Evolutionary conservation across 2,329 filamentous ascomycete genomes (phyloP).

Genomic region (Alternaria conjuncta): DNA sequence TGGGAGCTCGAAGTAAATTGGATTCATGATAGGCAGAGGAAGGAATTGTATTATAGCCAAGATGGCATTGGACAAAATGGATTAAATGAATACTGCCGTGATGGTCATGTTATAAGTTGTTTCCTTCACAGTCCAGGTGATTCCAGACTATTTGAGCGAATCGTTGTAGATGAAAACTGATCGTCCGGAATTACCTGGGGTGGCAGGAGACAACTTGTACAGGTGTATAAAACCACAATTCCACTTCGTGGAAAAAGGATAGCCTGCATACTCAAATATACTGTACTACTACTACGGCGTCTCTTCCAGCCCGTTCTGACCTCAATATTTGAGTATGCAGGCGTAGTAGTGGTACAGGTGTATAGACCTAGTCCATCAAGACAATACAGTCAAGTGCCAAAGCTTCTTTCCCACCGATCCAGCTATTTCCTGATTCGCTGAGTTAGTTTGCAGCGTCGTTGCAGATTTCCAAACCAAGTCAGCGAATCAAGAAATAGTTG

Average conservation of each 20-base stretch:
- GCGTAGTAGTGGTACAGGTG: too few species aligned
- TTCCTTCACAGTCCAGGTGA: background rate
- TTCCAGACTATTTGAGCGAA: background rate
- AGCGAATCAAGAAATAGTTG: background rate
- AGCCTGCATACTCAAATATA: too few species aligned
- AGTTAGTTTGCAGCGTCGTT: background rate
- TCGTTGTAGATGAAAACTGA: background rate
- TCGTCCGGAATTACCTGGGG: too few species aligned
- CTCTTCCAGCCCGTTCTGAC: too few species aligned
- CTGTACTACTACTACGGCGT: too few species aligned
- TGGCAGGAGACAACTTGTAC: background rate
- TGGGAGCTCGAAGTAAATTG: slow-evolving; percentile 31
- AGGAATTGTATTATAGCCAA: slow-evolving; percentile 7
- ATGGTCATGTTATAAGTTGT: background rate
- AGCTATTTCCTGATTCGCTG: background rate
- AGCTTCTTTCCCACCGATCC: background rate
- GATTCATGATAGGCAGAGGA: background rate
- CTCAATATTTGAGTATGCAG: too few species aligned
- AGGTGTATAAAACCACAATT: too few species aligned
- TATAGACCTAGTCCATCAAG: background rate
- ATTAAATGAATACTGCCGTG: background rate
- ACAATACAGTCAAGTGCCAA: fast-evolving
- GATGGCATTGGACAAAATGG: background rate
- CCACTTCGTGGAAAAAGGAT: too few species aligned
- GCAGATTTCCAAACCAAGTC: background rate